phyloP scores from a whole-genome alignment of 2,329 filamentous ascomycete genomes.

The Pestalotiopsis sp. region DNA sequence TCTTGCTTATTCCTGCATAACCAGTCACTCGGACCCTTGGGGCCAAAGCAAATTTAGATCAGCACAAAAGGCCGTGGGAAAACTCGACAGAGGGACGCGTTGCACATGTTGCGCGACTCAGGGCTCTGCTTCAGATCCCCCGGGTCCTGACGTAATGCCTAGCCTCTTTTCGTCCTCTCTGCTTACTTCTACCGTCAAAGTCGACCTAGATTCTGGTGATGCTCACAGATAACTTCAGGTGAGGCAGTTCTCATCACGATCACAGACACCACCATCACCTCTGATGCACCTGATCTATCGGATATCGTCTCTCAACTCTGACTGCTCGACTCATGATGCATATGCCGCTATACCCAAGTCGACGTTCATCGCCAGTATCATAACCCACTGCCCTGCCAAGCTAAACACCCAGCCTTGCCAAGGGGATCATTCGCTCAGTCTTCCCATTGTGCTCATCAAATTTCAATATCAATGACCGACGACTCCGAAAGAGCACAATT shows the following conservation, averaged over 20 bases:
- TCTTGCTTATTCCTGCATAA: not conserved
- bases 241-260: not conserved
- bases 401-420: not conserved
- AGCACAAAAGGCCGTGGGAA: not conserved
- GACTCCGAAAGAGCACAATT: not conserved
- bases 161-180: not conserved
- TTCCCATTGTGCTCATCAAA: not conserved
- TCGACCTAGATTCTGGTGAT: not conserved
- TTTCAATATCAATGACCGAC: not conserved
- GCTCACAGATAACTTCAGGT: not conserved
- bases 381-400: not conserved
- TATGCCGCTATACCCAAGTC: not conserved
- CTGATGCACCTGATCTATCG: not conserved
- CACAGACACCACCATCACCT: not conserved
- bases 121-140: not conserved
- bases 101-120: not conserved
- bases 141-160: not conserved
- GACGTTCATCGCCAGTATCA: not conserved
- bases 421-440: not conserved
- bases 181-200: not conserved
- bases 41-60: not conserved
- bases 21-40: not conserved
- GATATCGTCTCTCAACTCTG: not conserved
- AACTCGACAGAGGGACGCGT: not conserved
- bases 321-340: not conserved